Conservation (phyloP, 805 yeast species). For the Lipomyces starkeyi region DNA sequence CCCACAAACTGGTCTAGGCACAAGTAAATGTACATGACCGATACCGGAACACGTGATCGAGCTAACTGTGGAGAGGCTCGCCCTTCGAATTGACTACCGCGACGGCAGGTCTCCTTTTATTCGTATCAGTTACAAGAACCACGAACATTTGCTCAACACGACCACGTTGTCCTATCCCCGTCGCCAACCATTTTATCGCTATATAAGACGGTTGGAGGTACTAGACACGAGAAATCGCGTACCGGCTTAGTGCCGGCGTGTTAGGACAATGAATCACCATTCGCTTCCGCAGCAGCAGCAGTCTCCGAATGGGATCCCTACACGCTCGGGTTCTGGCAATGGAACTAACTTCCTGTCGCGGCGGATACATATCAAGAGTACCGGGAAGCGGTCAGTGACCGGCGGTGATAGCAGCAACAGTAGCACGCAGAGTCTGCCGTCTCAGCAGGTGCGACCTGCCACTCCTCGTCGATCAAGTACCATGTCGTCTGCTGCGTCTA, state of each 20-base stretch:
- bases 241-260: conserved; percentile 10
- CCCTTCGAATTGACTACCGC: too few relatives aligned
- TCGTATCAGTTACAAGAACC: neutral
- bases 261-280: conserved; percentile 16
- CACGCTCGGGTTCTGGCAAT: conserved; percentile 20
- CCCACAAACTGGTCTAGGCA: too few relatives aligned
- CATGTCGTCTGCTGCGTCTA: neutral
- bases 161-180: neutral
- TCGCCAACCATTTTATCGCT: neutral
- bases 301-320: conserved; percentile 11
- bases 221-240: conserved; percentile 3
- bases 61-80: too few relatives aligned
- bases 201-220: neutral
- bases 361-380: conserved; percentile 10
- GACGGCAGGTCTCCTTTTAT: neutral
- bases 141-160: neutral
- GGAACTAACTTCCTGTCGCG: conserved; percentile 22
- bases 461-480: neutral
- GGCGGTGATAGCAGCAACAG: conserved; percentile 7
- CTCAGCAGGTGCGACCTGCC: neutral
- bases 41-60: too few relatives aligned
- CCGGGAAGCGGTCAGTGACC: conserved; percentile 17
- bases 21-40: too few relatives aligned
- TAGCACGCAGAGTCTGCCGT: conserved; percentile 1
- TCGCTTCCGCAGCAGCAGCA: conserved; percentile 17